A percentile compares a stretch with the other conserved stretches of the same genome.
Evolutionary conservation across 2,329 filamentous ascomycete species (phyloP).

Genomic region (Pyrenophora seminiperda): DNA sequence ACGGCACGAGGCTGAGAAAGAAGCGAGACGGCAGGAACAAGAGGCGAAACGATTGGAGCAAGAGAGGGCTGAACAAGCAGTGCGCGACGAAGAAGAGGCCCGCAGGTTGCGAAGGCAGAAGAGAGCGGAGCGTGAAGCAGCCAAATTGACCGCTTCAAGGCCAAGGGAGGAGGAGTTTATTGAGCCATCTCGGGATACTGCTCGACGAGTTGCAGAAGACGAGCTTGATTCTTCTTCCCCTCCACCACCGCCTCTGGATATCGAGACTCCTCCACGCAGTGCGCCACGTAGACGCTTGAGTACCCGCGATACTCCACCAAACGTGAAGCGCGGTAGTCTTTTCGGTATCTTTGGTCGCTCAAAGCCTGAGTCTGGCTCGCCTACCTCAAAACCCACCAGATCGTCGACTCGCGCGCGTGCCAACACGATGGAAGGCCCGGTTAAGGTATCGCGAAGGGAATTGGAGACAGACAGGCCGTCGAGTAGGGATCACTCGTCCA

Average conservation of each 20-base stretch:
- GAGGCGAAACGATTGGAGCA: conserved; percentile 19
- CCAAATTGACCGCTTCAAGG: conserved; percentile 21
- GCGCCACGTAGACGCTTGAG: conserved; percentile 33
- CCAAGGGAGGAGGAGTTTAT: conserved; percentile 18
- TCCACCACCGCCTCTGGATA: conserved; percentile 23
- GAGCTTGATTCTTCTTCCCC: conserved; percentile 14
- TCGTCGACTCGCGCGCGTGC: conserved; percentile 31
- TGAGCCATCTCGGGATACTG: conserved; percentile 32
- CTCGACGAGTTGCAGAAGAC: conserved; percentile 26
- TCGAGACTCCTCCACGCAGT: conserved; percentile 27
- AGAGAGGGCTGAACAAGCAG: conserved; percentile 21
- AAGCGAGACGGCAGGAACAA: conserved; percentile 20
- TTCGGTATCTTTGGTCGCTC: conserved; percentile 43
- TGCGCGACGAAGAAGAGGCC: conserved; percentile 34
- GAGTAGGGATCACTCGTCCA: conserved; percentile 41
- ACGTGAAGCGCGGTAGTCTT: conserved; percentile 35
- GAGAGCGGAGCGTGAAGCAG: conserved; percentile 35
- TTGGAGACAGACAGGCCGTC: conserved; percentile 29
- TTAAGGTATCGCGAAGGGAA: conserved; percentile 26
- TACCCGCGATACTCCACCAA: conserved; percentile 35
- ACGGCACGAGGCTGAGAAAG: conserved; percentile 36
- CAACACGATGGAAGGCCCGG: conserved; percentile 29
- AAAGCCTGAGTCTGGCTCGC: conserved; percentile 35
- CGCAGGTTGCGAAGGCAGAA: conserved; percentile 31
- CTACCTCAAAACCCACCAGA: conserved; percentile 31